A percentile compares a stretch with the other conserved stretches of the same genome.
phyloP scores from a whole-genome alignment of 2,329 filamentous ascomycete species.

The Aspergillus carbonarius region DNA sequence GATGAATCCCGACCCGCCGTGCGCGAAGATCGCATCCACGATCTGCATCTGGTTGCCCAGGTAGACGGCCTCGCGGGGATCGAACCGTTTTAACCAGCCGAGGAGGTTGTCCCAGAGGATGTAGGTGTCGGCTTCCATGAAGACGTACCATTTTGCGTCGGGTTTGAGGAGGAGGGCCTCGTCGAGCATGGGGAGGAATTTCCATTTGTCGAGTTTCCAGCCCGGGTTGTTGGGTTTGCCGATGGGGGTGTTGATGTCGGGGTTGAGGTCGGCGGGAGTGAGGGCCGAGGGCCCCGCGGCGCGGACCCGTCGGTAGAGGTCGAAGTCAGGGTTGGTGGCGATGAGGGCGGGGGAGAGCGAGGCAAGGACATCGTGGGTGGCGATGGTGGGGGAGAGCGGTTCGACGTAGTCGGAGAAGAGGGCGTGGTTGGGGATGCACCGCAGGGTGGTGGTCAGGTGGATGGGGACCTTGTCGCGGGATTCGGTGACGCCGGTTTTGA shows the following conservation, averaged over 20 bases:
- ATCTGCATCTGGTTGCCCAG: slow-evolving; percentile 55
- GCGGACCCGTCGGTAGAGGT: slow-evolving; percentile 49
- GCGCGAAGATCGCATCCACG: slow-evolving; percentile 48
- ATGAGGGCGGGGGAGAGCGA: slow-evolving; percentile 43
- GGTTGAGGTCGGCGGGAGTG: slow-evolving; percentile 26
- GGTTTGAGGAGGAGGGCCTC: slow-evolving; percentile 44
- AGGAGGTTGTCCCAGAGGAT: slow-evolving; percentile 53
- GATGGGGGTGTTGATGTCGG: slow-evolving; percentile 33
- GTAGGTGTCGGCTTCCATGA: slow-evolving; percentile 59
- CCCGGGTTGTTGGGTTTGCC: slow-evolving; percentile 46
- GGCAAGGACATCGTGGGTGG: slow-evolving; percentile 51
- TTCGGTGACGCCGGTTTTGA: slow-evolving; percentile 59
- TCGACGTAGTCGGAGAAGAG: slow-evolving; percentile 61
- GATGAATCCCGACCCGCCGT: slow-evolving; percentile 53
- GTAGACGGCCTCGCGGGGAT: slow-evolving; percentile 49
- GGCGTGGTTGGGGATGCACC: slow-evolving; percentile 55
- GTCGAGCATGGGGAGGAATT: slow-evolving; percentile 55
- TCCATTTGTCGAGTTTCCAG: slow-evolving; percentile 57
- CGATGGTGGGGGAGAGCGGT: slow-evolving; percentile 47
- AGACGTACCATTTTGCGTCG: slow-evolving; percentile 57
- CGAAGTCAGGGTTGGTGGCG: slow-evolving; percentile 46
- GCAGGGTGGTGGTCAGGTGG: slow-evolving; percentile 55
- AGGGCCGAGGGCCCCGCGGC: slow-evolving; percentile 43
- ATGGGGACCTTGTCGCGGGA: slow-evolving; percentile 54
- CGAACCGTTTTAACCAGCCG: slow-evolving; percentile 51